phyloP scores from a whole-genome alignment of 2,329 filamentous ascomycete species.

The Neonectria faginata region DNA sequence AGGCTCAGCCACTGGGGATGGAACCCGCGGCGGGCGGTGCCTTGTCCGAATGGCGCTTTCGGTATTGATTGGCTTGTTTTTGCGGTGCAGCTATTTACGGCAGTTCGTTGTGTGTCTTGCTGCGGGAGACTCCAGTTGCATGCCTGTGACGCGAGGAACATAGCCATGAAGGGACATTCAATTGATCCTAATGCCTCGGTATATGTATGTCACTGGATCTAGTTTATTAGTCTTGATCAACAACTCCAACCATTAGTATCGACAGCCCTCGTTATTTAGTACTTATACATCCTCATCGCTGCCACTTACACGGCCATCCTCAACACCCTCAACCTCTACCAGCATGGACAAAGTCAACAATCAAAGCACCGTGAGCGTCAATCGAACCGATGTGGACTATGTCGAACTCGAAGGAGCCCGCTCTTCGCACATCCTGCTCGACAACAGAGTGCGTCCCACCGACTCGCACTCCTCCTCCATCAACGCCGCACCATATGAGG shows the following conservation, averaged over 20 bases:
- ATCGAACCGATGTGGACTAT: conserved; percentile 4
- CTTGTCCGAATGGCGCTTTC: not conserved
- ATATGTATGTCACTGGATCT: not conserved
- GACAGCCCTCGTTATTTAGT: too few species aligned
- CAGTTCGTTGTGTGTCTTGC: not conserved
- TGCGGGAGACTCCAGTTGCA: not conserved
- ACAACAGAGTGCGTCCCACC: not conserved
- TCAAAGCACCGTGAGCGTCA: not conserved
- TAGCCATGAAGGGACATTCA: not conserved
- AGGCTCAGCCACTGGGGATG: not conserved
- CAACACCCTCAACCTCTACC: not conserved
- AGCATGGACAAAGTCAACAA: conserved; percentile 6
- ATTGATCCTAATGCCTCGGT: not conserved
- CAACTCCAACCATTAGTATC: not conserved
- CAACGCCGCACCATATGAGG: conserved; percentile 5
- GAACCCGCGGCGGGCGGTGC: not conserved
- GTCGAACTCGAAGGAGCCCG: conserved; percentile 29
- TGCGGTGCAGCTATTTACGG: not conserved
- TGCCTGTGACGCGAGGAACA: not conserved
- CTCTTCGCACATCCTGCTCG: conserved; percentile 21
- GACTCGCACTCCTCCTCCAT: not conserved
- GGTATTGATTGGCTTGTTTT: not conserved
- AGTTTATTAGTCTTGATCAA: not conserved
- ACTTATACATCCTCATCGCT: not conserved
- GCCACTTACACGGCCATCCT: not conserved